phyloP scores from a whole-genome alignment of 1,284 basidiomycete species.

The Phellinidium pouzarii region DNA sequence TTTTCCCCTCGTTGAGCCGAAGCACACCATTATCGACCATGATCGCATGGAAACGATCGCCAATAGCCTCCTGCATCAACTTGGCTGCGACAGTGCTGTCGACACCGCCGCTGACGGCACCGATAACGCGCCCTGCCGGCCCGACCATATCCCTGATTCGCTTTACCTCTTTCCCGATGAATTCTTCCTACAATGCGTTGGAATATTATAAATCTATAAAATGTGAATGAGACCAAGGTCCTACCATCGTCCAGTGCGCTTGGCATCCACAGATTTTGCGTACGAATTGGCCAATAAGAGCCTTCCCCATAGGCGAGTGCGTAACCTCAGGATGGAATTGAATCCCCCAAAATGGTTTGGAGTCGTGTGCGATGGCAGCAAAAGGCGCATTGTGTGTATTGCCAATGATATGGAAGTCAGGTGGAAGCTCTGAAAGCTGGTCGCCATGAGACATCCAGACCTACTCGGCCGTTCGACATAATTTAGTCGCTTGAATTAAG shows the following conservation, averaged over 20 bases:
- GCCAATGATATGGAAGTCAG: constrained; percentile 85
- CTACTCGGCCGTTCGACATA: constrained; percentile 32
- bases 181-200: constrained; percentile 65
- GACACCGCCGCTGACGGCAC: constrained; percentile 96
- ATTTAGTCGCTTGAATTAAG: not conserved
- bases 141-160: constrained; percentile 96
- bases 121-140: constrained; percentile 91
- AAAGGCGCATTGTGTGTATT: constrained; percentile 85
- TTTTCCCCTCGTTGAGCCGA: constrained; percentile 83
- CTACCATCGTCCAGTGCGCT: constrained; percentile 92
- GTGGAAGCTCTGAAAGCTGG: constrained; percentile 79
- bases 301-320: constrained; percentile 86
- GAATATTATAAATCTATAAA: not conserved
- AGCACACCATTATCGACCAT: constrained; percentile 99
- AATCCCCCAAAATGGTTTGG: constrained; percentile 90
- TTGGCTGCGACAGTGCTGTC: constrained; percentile 98
- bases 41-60: constrained; percentile 97
- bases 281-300: constrained; percentile 88
- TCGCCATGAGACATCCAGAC: constrained; percentile 99
- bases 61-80: constrained; percentile 99
- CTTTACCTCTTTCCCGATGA: constrained; percentile 95
- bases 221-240: constrained; percentile 19
- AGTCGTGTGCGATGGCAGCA: constrained; percentile 89
- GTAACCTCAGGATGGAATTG: constrained; percentile 99
- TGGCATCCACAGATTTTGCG: constrained; percentile 80